Percentiles rank a stretch among this genome's conserved stretches.
Conservation (phyloP, 768 basidiomycete genomes). For the Tricholoma saponaceum region DNA sequence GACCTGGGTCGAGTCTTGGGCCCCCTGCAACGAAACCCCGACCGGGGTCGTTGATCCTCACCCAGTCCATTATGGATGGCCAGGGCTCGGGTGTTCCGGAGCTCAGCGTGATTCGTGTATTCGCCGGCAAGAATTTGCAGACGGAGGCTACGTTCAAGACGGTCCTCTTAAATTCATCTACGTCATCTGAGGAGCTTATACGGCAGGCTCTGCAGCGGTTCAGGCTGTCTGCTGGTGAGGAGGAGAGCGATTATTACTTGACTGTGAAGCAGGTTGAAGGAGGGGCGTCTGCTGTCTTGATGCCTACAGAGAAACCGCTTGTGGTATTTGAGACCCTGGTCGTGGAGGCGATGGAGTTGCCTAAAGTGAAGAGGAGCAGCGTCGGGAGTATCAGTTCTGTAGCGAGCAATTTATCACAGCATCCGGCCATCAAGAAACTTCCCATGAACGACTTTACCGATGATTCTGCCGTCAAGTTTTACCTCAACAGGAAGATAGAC, state of each 20-base stretch:
- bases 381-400: conserved; percentile 95
- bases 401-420: conserved; percentile 86
- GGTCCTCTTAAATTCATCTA: conserved; percentile 84
- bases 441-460: conserved; percentile 98
- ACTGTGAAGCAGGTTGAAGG: conserved; percentile 93
- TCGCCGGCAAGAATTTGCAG: conserved; percentile 86
- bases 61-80: conserved; percentile 55
- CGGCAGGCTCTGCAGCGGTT: conserved; percentile 94
- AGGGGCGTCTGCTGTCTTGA: conserved; percentile 71
- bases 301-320: conserved; percentile 77
- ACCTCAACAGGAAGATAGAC: conserved; percentile 66
- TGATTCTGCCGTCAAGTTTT: conserved; percentile 96
- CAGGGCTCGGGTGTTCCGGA: conserved; percentile 67
- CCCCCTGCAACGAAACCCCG: conserved; percentile 55
- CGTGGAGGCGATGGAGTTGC: conserved; percentile 73
- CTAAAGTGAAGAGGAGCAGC: conserved; percentile 89
- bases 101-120: conserved; percentile 92
- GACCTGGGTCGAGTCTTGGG: conserved; percentile 41
- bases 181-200: conserved; percentile 80
- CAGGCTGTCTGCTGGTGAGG: conserved; percentile 63
- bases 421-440: conserved; percentile 91
- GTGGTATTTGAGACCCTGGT: conserved; percentile 84
- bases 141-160: conserved; percentile 99
- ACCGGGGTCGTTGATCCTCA: conserved; percentile 75
- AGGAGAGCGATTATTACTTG: conserved; percentile 73